Conservation (phyloP, 1,139 yeast species). For the Pneumocystis jirovecii region DNA sequence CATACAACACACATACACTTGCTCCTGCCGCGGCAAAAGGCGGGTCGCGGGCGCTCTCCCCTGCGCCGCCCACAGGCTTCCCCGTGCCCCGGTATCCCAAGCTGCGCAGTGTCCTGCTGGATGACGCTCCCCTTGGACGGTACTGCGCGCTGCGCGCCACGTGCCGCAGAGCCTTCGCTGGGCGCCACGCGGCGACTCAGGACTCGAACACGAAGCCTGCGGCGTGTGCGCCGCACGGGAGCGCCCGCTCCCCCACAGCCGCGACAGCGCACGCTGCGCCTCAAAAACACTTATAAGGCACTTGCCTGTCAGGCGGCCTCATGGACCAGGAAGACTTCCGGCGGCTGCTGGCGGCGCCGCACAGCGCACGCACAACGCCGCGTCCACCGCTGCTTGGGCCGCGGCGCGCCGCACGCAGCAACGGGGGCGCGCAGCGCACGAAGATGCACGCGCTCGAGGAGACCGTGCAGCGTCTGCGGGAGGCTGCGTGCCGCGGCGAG, state of each 20-base stretch:
- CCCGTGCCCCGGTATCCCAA: not conserved
- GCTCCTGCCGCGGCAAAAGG: no score
- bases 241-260: no score
- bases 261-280: no score
- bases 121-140: not conserved
- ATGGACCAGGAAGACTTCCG: not conserved
- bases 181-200: not conserved
- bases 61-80: not conserved
- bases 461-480: not conserved
- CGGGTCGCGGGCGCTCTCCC: no score
- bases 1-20: no score
- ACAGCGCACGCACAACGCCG: not conserved
- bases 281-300: no score
- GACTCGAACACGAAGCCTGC: not conserved
- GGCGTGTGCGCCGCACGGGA: not conserved
- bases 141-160: not conserved
- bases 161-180: not conserved
- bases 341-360: not conserved
- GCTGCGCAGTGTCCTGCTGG: not conserved
- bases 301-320: no score
- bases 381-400: not conserved
- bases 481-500: conserved; percentile 2
- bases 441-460: not conserved
- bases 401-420: no score
- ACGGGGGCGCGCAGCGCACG: not conserved